phyloP scores from a whole-genome alignment of 148 eudicot species.

The Heliosperma pusillum region DNA sequence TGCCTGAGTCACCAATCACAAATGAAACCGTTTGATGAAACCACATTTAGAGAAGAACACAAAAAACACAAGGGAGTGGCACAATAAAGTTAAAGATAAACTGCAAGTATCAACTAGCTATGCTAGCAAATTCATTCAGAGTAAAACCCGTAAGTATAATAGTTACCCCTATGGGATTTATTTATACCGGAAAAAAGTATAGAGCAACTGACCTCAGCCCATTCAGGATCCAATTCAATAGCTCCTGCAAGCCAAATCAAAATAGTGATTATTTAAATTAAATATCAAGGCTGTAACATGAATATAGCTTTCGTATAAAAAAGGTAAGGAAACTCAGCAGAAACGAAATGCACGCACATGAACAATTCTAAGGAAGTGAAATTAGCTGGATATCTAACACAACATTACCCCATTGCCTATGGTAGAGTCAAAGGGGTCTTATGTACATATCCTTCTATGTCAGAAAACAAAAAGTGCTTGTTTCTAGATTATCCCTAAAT shows the following conservation, averaged over 20 bases:
- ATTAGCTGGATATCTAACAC: not conserved
- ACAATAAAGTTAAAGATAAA: too few species aligned
- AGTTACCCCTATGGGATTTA: too few species aligned
- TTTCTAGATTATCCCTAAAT: not conserved
- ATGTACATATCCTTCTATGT: not conserved
- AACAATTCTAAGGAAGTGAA: not conserved
- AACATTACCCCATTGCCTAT: not conserved
- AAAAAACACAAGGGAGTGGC: not conserved
- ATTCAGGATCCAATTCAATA: conserved; percentile 62
- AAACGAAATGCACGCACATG: too few species aligned
- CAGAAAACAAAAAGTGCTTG: not conserved
- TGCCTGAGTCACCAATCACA: conserved; percentile 39
- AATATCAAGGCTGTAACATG: not conserved
- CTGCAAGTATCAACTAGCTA: too few species aligned
- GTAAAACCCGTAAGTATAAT: too few species aligned
- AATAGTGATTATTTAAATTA: not conserved
- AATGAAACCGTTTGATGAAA: not conserved
- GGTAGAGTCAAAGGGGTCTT: not conserved
- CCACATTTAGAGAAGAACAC: not conserved
- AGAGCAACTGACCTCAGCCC: conserved; percentile 66
- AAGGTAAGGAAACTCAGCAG: not conserved
- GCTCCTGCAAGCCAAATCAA: conserved; percentile 56
- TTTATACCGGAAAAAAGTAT: conserved; percentile 1
- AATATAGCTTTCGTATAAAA: not conserved
- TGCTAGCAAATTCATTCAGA: too few species aligned